These are phyloP conservation scores for Saccharomycopsis fodiens DNA, from an alignment of 805 yeast species.

Conservation along the genomic window DNA sequence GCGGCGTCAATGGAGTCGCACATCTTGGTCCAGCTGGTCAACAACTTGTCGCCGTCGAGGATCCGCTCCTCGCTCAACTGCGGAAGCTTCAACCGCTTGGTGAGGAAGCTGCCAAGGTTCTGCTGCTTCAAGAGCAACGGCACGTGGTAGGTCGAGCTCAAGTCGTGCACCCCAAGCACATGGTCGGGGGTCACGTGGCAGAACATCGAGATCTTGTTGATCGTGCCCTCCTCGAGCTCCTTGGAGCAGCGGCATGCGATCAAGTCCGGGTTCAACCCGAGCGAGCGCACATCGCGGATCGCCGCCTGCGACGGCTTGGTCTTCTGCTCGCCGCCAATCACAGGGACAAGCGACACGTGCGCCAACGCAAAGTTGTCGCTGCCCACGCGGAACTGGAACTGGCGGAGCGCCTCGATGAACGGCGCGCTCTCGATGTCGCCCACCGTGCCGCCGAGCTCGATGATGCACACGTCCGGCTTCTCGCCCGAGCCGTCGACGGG, in stretches of 20 bases:
- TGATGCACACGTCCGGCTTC: constrained; percentile 93
- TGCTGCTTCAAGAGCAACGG: constrained; percentile 88
- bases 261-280: constrained; percentile 93
- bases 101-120: constrained; percentile 66
- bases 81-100: constrained; percentile 56
- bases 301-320: constrained; percentile 99
- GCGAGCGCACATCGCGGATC: constrained; percentile 87
- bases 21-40: constrained; percentile 70
- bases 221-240: constrained; percentile 73
- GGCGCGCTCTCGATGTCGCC: constrained; percentile 99
- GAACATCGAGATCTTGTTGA: constrained; percentile 95
- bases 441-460: constrained; percentile 98
- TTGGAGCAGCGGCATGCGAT: constrained; percentile 96
- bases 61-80: constrained; percentile 41
- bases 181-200: constrained; percentile 99
- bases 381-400: constrained; percentile 97
- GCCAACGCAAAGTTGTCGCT: constrained; percentile 87
- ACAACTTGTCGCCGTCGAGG: constrained; percentile 59
- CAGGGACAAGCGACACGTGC: constrained; percentile 96
- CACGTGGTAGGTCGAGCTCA: constrained; percentile 94
- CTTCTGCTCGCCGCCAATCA: constrained; percentile 97
- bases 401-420: constrained; percentile 97
- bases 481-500: constrained; percentile 88
- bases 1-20: constrained; percentile 78
- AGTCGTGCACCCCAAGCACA: constrained; percentile 94